These are phyloP conservation scores for Penicillium nordicum DNA, from an alignment of 2,329 filamentous ascomycete genomes.

Conservation along the genomic window DNA sequence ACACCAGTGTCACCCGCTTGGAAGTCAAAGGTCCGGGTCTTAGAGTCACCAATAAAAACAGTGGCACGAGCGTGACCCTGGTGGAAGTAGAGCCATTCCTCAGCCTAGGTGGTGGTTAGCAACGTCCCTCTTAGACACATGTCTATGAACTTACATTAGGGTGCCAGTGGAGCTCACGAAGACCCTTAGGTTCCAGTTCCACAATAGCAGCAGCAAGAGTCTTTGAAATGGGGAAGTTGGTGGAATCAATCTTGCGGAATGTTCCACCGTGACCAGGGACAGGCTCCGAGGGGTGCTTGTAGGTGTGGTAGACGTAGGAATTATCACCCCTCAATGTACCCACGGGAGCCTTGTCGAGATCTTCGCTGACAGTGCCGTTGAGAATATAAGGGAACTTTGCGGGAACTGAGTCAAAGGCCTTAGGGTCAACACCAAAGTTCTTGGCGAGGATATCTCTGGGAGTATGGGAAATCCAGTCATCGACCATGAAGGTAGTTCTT, in stretches of 20 bases:
- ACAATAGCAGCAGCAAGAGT: constrained; percentile 65
- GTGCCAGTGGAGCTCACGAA: constrained; percentile 68
- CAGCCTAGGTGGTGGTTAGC: constrained; percentile 45
- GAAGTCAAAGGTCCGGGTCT: constrained; percentile 66
- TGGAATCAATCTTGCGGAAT: constrained; percentile 63
- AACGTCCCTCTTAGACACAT: neutral
- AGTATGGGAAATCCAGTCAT: constrained; percentile 67
- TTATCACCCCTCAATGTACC: constrained; percentile 54
- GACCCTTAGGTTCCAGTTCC: constrained; percentile 58
- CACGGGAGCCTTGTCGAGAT: constrained; percentile 43
- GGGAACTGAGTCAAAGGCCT: constrained; percentile 59
- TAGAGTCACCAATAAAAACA: constrained; percentile 60
- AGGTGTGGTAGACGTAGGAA: constrained; percentile 61
- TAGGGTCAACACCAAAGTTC: constrained; percentile 63
- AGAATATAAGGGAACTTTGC: constrained; percentile 60
- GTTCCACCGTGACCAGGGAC: constrained; percentile 61
- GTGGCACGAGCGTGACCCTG: constrained; percentile 60
- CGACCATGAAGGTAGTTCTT: constrained; percentile 68
- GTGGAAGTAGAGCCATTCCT: constrained; percentile 71
- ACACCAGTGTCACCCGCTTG: constrained; percentile 64
- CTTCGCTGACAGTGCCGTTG: constrained; percentile 52
- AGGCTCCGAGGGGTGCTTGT: constrained; percentile 54
- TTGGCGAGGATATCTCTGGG: constrained; percentile 63
- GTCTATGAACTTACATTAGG: constrained; percentile 53
- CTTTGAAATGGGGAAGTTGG: constrained; percentile 63